phyloP scores from a whole-genome alignment of 139 green algal genomes.

The Closterium sp. region DNA sequence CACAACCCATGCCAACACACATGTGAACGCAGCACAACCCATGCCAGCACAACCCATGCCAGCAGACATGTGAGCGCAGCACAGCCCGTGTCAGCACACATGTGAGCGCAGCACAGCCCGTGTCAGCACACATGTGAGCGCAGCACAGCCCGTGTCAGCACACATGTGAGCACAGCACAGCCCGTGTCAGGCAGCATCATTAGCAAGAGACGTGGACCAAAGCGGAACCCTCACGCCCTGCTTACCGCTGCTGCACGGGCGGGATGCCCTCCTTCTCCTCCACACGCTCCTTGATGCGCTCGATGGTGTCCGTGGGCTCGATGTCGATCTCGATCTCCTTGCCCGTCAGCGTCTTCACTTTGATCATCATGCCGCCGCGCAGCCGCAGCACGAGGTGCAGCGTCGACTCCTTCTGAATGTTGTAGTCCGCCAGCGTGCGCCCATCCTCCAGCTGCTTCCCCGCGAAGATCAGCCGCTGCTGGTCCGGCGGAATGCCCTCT shows the following conservation, averaged over 20 bases:
- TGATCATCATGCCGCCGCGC: slow-evolving; percentile 63
- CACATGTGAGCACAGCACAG: too few species aligned
- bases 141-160: too few species aligned
- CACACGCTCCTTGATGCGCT: slow-evolving; percentile 98
- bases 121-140: neutral
- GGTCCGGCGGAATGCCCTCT: slow-evolving; percentile 61
- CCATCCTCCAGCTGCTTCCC: slow-evolving; percentile 65
- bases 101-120: neutral
- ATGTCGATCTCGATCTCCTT: slow-evolving; percentile 99
- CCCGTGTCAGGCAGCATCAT: too few species aligned
- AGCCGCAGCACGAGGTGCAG: slow-evolving; percentile 63
- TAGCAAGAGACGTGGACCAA: neutral
- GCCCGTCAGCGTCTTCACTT: slow-evolving; percentile 95
- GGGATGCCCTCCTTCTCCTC: slow-evolving; percentile 99
- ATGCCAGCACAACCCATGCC: neutral
- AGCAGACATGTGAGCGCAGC: neutral
- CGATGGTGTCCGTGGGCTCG: slow-evolving; percentile 93
- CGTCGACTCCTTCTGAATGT: slow-evolving; percentile 65
- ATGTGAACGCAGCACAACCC: neutral
- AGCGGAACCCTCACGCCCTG: neutral
- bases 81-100: too few species aligned
- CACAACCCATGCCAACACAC: too few species aligned
- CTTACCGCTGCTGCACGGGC: slow-evolving; percentile 92
- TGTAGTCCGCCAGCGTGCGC: slow-evolving; percentile 60
- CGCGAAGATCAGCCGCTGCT: slow-evolving; percentile 63